Evolutionary conservation across 129 eudicot species (phyloP), one percentile per base, ranked within the genome.

Genomic region (Pittosporum tobira): DNA sequence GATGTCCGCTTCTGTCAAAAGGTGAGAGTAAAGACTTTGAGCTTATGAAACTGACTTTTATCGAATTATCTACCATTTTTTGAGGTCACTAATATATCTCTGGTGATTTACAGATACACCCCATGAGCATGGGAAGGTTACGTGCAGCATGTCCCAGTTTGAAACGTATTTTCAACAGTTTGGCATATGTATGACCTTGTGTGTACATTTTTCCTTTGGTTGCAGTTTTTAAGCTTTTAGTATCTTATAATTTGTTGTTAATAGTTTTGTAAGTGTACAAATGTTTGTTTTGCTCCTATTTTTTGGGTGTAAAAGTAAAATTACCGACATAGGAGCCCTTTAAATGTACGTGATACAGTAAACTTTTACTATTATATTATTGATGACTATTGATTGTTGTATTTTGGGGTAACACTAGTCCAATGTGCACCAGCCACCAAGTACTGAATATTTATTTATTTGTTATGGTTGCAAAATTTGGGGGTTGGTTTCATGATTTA

Each of bases 1-100:
- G 99, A 91, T 64, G 88, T 91, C 38, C 99, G 99, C 59, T 91
- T 91, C 59, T 87, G 99, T 48, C 94, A 81, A 19, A 87, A 81
- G 81, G 99, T 91, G 24, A 12, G 31, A 3, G 28, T 5, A 34
- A 36, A 20, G n/a, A n/a, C n/a, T n/a, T n/a, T n/a, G n/a, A n/a
- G n/a, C n/a, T n/a, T n/a, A n/a, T n/a, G n/a, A n/a, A n/a, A n/a
- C n/a, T 34, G 10, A 34, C 9, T 11, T 0, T 12, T 34, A 34
- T 34, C 40, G 13, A 6, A 4, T 8, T 34, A 34, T 34, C 2
- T 34, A 34, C 2, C 10, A 34, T 30, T 4, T 8, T 30, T 30
- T 6, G 10, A 8, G 40, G 40, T 34, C 40, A 34, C 40, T 34
- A 12, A 34, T 6, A 34, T 8, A 6, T 34, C 40, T 34, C 10